Evolutionary conservation across 192 early-diverging fungal genomes (phyloP).

Genomic region (Mortierella claussenii): DNA sequence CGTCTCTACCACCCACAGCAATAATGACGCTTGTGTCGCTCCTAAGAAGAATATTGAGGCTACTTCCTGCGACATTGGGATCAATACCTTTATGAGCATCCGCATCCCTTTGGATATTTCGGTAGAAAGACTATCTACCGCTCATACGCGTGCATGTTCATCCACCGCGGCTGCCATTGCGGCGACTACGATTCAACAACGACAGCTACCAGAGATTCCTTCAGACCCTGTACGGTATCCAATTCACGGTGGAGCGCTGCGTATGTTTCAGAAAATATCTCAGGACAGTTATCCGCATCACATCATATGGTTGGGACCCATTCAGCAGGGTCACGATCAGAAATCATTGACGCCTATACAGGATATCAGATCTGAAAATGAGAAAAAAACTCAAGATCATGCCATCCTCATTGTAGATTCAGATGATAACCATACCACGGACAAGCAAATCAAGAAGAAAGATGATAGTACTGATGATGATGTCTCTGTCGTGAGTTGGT

Average conservation of each 20-base stretch:
- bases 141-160: not conserved
- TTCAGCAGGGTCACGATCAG: not conserved
- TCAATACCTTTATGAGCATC: not conserved
- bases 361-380: not conserved
- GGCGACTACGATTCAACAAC: too few relatives aligned
- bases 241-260: conserved; percentile 5
- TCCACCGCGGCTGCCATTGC: not conserved
- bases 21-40: conserved; percentile 4
- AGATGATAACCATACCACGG: not conserved
- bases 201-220: not conserved
- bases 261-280: conserved; percentile 3
- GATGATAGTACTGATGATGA: not conserved
- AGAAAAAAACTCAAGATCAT: not conserved
- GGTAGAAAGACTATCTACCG: not conserved
- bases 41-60: not conserved
- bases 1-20: not conserved
- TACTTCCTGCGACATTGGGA: not conserved
- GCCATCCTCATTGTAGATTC: conserved; percentile 5
- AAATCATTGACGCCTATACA: not conserved
- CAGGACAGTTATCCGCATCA: conserved; percentile 1
- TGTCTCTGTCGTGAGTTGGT: conserved; percentile 3
- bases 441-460: not conserved
- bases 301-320: conserved; percentile 7
- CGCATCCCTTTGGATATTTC: not conserved
- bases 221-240: not conserved